A percentile compares a stretch with the other conserved stretches of the same genome.
These are phyloP conservation scores for Aspergillus saccharolyticus DNA, from an alignment of 495 filamentous ascomycete species.

Conservation along the genomic window DNA sequence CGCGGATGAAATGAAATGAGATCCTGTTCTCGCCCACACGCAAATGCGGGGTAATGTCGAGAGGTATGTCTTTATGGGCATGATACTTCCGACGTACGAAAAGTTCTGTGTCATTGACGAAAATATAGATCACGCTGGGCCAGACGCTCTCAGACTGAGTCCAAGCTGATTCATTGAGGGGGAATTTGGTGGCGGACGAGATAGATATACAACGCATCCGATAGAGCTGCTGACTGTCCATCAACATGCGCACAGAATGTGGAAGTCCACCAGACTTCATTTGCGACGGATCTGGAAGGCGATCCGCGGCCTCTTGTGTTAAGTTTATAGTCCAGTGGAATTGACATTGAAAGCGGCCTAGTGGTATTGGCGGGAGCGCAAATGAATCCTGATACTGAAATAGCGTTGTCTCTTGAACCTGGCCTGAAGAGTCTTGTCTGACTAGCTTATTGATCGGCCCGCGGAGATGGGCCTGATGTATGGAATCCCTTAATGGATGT, in stretches of 20 bases:
- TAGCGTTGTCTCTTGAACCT: slow-evolving; percentile 17
- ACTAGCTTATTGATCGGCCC: slow-evolving; percentile 47
- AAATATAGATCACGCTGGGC: slow-evolving; percentile 66
- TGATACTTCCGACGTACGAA: slow-evolving; percentile 58
- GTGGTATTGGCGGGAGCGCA: slow-evolving; percentile 31
- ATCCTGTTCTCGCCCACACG: slow-evolving; percentile 54
- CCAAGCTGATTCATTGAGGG: slow-evolving; percentile 49
- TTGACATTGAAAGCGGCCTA: slow-evolving; percentile 19
- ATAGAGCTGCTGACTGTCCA: slow-evolving; percentile 29
- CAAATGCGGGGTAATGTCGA: slow-evolving; percentile 61
- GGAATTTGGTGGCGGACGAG: slow-evolving; percentile 5
- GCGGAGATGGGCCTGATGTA: slow-evolving; percentile 55
- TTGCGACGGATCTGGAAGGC: slow-evolving; percentile 21
- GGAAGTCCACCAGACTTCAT: slow-evolving; percentile 6
- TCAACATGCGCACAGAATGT: slow-evolving; percentile 15
- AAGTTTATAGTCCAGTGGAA: slow-evolving; percentile 31
- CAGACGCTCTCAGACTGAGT: slow-evolving; percentile 56
- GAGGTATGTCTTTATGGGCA: slow-evolving; percentile 68
- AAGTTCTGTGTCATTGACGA: slow-evolving; percentile 58
- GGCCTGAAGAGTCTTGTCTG: slow-evolving; percentile 9
- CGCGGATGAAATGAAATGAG: slow-evolving; percentile 46
- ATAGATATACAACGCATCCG: slow-evolving; percentile 44
- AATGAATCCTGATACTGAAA: slow-evolving; percentile 47
- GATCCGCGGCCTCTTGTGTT: not conserved
- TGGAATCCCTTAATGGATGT: slow-evolving; percentile 40